Evolutionary conservation across 2,329 filamentous ascomycete species (phyloP).

Genomic region (Phyllosticta ampelicida): DNA sequence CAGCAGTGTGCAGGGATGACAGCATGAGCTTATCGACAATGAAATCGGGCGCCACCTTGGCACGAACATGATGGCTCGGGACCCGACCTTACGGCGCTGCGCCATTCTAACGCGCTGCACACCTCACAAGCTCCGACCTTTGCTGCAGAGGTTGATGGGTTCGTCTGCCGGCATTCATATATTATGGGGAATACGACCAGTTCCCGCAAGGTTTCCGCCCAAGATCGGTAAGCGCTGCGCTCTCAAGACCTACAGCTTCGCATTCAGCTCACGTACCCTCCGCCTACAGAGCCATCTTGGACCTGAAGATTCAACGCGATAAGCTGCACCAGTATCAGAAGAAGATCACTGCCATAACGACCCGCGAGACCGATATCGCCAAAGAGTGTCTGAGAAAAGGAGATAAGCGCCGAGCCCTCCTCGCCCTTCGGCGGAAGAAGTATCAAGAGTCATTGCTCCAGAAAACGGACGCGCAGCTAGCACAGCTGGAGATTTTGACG

Average conservation of each 20-base stretch:
- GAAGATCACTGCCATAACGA: slow-evolving; percentile 74
- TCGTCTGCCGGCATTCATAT: slow-evolving; percentile 7
- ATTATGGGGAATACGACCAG: slow-evolving; percentile 56
- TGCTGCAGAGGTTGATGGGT: not conserved
- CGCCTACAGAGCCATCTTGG: slow-evolving; percentile 70
- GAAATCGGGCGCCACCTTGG: not conserved
- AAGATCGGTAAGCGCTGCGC: slow-evolving; percentile 64
- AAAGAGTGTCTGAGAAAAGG: slow-evolving; percentile 68
- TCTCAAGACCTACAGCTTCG: not conserved
- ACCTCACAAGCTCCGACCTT: not conserved
- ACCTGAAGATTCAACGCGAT: slow-evolving; percentile 96
- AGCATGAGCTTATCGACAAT: not conserved
- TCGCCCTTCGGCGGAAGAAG: slow-evolving; percentile 88
- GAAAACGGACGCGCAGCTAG: slow-evolving; percentile 89
- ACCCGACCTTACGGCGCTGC: not conserved
- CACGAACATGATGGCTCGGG: not conserved
- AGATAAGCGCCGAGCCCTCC: slow-evolving; percentile 70
- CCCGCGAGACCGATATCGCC: slow-evolving; percentile 78
- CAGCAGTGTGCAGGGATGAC: not conserved
- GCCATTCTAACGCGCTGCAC: not conserved
- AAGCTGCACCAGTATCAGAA: slow-evolving; percentile 94
- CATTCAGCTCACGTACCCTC: slow-evolving; percentile 7
- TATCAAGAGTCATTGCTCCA: slow-evolving; percentile 84
- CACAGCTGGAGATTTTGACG: slow-evolving; percentile 81
- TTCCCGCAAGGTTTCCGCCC: slow-evolving; percentile 57